Evolutionary conservation across 2,329 filamentous ascomycete species (phyloP).

Genomic region (Lachnellula willkommii): DNA sequence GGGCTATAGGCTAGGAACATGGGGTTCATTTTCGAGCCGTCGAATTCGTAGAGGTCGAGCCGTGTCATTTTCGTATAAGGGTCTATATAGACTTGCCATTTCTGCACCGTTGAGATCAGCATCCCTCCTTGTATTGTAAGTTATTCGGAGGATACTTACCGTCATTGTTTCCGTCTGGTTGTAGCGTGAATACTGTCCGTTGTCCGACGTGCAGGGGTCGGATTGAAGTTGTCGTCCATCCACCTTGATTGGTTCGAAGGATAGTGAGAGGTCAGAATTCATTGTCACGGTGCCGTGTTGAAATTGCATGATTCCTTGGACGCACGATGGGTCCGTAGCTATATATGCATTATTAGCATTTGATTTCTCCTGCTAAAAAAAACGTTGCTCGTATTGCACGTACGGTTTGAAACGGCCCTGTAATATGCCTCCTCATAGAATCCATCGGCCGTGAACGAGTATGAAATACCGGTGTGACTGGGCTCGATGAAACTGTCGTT

Average conservation of each 20-base stretch:
- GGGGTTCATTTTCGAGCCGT: conserved; percentile 61
- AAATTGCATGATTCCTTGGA: conserved; percentile 64
- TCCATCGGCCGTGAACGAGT: conserved; percentile 65
- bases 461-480: conserved; percentile 61
- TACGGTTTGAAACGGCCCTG: conserved; percentile 63
- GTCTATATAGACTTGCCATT: conserved; percentile 44
- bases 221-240: conserved; percentile 65
- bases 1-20: conserved; percentile 60
- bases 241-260: conserved; percentile 54
- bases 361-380: neutral
- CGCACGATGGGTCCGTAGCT: conserved; percentile 57
- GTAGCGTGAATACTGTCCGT: conserved; percentile 58
- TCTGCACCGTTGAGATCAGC: conserved; percentile 21
- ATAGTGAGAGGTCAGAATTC: conserved; percentile 52
- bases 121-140: neutral
- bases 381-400: conserved; percentile 24
- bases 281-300: conserved; percentile 62
- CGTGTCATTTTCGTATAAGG: conserved; percentile 56
- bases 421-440: conserved; percentile 67
- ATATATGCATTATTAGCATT: conserved; percentile 10
- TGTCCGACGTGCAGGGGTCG: conserved; percentile 52
- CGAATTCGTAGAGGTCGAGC: conserved; percentile 58
- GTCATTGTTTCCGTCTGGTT: conserved; percentile 59
- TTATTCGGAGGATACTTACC: conserved; percentile 36
- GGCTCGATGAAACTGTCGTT: conserved; percentile 64